Base-by-base conservation (phyloP, 345 rosid species). In the Bretschneidera sinensis region DNA sequence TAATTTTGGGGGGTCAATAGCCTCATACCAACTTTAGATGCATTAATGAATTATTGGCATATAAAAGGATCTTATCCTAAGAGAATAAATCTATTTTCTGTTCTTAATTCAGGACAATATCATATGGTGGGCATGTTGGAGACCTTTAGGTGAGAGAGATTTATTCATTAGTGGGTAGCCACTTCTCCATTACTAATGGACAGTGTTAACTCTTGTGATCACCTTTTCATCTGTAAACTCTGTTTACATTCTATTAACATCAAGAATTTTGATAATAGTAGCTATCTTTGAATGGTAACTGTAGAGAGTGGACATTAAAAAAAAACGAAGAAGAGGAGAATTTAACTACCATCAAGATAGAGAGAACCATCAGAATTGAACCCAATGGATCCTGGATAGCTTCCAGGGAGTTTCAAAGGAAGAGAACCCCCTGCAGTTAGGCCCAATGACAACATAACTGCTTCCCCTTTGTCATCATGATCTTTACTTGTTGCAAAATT, bases 281-380 rank as follows among this genome's bases (percentile, higher is more conserved):
- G 17, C 48, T 49, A 21, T 11, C 10, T 39, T 39, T 5, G 1
- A 39, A 5, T 5, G 45, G 45, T 39, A 39, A 28, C 33, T 8
- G 8, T 28, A 8, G 54, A 24, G 23, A 31, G 31, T 51, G 24
- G 11, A 8, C 23, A 28, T 8, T 28, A 8, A 2, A 7, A 13
- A 39, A 1, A 39, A 11, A 39, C 1, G 4, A 39, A 39, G 15
- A 11, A 13, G 1, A 13, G 1, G 16, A 39, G 16, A 39, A 24
- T 54, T n/a, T 14, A 61, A 68, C 65, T 84, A 92, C 97, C 98
- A 45, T 92, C 97, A 18, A 89, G 94, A 76, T 63, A 84, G 39
- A 92, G 79, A 39, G 96, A 82, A 21, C 97, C 97, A 43, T 81
- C 77, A 13, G 98, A 89, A 70, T 87, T 85, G 77, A 92, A 92